Conservation (phyloP, 2,329 filamentous ascomycete genomes). For the Pseudogymnoascus sp. region DNA sequence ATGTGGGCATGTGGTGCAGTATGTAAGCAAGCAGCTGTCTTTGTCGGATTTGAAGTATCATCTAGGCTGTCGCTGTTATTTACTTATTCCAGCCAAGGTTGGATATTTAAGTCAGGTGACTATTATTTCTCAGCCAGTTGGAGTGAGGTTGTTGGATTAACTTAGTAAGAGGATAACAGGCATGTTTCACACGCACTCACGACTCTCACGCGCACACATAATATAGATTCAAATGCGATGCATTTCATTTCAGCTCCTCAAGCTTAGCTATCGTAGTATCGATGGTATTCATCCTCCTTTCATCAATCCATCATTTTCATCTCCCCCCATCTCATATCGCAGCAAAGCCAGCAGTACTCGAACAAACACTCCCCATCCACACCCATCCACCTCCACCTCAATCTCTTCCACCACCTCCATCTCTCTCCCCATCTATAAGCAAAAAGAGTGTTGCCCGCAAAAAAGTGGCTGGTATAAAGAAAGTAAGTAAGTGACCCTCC, state of each 20-base stretch:
- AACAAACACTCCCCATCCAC: not conserved
- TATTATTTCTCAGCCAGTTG: not conserved
- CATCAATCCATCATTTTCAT: not conserved
- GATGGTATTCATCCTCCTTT: not conserved
- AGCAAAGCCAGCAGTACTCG: not conserved
- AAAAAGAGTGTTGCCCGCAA: not conserved
- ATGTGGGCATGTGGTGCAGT: not conserved
- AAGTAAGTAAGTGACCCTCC: not conserved
- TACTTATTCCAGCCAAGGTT: not conserved
- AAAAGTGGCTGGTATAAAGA: constrained; percentile 6
- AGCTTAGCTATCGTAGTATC: not conserved
- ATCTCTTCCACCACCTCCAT: not conserved
- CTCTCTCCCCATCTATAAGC: not conserved
- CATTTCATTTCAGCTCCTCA: not conserved
- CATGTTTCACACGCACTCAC: not conserved
- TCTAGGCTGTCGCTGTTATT: not conserved
- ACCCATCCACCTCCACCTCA: not conserved
- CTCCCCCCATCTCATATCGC: not conserved
- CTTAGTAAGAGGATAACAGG: not conserved
- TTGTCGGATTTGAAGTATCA: not conserved
- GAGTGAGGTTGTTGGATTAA: not conserved
- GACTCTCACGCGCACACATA: not conserved
- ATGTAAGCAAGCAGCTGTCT: not conserved
- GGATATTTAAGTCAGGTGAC: not conserved
- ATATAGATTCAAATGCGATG: not conserved